Conservation (phyloP, 2,329 filamentous ascomycete genomes). For the Colletotrichum sp. region DNA sequence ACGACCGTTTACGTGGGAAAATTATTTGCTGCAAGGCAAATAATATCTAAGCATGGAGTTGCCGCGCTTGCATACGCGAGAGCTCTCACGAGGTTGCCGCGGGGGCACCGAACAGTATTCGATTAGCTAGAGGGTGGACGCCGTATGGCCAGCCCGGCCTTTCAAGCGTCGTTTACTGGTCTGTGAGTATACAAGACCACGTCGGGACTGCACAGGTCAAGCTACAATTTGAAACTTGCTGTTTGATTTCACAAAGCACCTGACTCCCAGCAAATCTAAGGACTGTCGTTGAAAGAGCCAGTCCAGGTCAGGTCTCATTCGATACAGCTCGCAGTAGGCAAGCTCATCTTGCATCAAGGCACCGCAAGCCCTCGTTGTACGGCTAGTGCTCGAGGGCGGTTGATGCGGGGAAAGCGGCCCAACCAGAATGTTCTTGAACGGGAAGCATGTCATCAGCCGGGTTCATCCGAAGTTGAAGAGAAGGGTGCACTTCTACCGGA, state of each 20-base stretch:
- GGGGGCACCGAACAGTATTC: neutral
- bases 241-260: neutral
- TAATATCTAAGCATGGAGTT: neutral
- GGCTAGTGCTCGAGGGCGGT: neutral
- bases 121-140: neutral
- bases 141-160: neutral
- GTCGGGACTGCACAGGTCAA: neutral
- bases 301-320: no score
- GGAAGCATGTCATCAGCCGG: constrained; percentile 5
- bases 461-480: constrained; percentile 16
- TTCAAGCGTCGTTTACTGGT: neutral
- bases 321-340: neutral
- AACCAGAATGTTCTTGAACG: neutral
- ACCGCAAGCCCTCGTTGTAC: neutral
- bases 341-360: neutral
- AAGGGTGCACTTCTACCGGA: neutral
- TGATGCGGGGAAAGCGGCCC: neutral
- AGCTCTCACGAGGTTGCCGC: neutral
- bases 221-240: neutral
- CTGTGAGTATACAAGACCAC: neutral
- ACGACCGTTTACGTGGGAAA: neutral
- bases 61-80: neutral
- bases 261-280: neutral
- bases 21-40: neutral
- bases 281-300: neutral